Base-by-base conservation (phyloP, 2,329 filamentous ascomycete genomes). In the Lanzia echinophila region DNA sequence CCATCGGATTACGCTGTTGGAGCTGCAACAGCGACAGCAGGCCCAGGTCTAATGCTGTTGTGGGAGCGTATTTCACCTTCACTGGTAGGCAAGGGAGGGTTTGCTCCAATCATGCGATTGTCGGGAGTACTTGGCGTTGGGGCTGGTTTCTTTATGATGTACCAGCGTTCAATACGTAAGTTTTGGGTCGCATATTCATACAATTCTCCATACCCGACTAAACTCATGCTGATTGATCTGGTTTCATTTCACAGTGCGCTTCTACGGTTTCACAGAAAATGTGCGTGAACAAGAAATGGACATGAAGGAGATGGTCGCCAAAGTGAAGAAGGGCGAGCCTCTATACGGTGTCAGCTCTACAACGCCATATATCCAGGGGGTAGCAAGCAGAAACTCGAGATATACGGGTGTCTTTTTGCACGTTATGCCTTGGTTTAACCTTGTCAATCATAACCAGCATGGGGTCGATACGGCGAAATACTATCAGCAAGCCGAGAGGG, bases 401-500 rank as follows among this genome's bases (percentile, higher is more conserved):
- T 97, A 96, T 77, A 86, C 88, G 36, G 87, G 87, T 39, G 77
- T 94, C 32, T 94, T 92, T 72, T 75, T 88, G 61, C 87, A 90
- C 68, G 82, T 92, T 52, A 75, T 99, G 54, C 91, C 92, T 38
- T 97, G 91, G 94, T 92, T 96, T 75, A 99, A 99, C 78, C 87
- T 99, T 74, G 92, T 96, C 68, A 97, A 99, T 74, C 94, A 99
- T 74, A 85, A 82, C 69, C 81, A 83, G 70, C 94, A 99, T 71
- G 94, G 94, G 63, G 88, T 99, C 56, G 94, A 99, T 71, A 99
- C 94, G 32, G 90, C 92, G 61, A 99, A 99, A 77, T 99, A 99
- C 76, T 99, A 95, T 73, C 86, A 86, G 70, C 90, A 95, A 71
- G 94, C 94, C 7, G 94, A 99, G 78, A 79, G 86, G 70, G 94